A percentile compares a stretch with the other conserved stretches of the same genome.
These are phyloP conservation scores for Populus ilicifolia DNA, from an alignment of 345 rosid species.

Conservation along the genomic window DNA sequence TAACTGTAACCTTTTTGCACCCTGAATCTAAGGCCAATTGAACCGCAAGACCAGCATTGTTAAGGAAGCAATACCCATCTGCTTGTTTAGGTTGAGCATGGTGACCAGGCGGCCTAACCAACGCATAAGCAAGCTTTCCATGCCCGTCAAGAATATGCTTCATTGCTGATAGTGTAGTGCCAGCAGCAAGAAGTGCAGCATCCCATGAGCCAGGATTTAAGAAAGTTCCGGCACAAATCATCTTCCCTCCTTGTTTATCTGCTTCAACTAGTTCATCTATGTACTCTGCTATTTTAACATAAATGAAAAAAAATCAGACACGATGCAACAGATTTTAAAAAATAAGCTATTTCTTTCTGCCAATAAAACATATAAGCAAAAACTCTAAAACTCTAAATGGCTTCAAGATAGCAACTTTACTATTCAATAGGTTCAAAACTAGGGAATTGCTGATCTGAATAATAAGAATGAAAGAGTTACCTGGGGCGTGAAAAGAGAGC, in stretches of 20 bases:
- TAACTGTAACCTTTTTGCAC: constrained; percentile 47
- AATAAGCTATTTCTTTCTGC: not conserved
- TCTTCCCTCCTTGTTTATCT: constrained; percentile 50
- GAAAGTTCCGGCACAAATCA: constrained; percentile 56
- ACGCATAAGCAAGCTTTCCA: constrained; percentile 59
- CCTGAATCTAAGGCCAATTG: constrained; percentile 59
- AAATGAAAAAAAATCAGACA: not conserved
- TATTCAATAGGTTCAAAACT: not conserved
- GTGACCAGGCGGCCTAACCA: constrained; percentile 95
- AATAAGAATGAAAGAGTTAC: constrained; percentile 18
- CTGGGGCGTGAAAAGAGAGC: constrained; percentile 66
- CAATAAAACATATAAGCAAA: not conserved
- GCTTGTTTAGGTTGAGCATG: constrained; percentile 86
- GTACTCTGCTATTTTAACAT: constrained; percentile 42
- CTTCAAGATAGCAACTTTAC: not conserved
- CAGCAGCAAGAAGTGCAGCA: constrained; percentile 78
- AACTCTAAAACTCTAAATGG: not conserved
- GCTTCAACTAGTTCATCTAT: constrained; percentile 53
- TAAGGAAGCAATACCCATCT: constrained; percentile 88
- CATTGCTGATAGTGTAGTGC: constrained; percentile 77
- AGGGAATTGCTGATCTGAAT: not conserved
- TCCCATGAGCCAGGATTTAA: constrained; percentile 74
- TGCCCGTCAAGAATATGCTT: constrained; percentile 55
- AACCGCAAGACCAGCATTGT: constrained; percentile 77
- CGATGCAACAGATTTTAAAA: not conserved